Evolutionary conservation across 306 rosid genomes (phyloP), one percentile per base, ranked within the genome.

Genomic region (Ormosia emarginata): DNA sequence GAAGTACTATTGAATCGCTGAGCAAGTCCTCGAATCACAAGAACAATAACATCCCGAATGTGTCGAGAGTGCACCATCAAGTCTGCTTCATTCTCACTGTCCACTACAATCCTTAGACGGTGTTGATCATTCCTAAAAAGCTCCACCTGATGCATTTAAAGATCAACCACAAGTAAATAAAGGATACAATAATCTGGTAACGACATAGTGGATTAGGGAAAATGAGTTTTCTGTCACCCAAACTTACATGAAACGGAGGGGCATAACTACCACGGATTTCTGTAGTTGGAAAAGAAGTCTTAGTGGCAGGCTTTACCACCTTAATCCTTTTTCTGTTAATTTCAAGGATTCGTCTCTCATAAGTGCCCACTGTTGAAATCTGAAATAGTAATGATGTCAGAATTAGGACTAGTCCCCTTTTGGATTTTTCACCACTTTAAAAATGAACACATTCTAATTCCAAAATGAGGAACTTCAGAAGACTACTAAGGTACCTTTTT

Each of bases 1-100:
- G 99, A 93, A 77, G 99, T 95, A 79, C 99, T 95, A 47, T 95
- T 95, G 79, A 93, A 95, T 83, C 97, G 85, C 81, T 95, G 99
- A 85, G 99, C 99, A 70, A 93, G 75, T 78, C 99, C 99, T 75
- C 98, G 87, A 79, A 95, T 91, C 78, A 95, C 99, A 62, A 95
- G 97, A 83, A 93, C 94, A 36, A 88, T 62, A 47, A 95, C 92
- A 85, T 95, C 99, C 11, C 99, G 90, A 58, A 93, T 91, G 91
- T 95, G 98, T 73, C 97, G 87, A n/a, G 99, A 92, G 36, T 93
- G 99, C 88, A 95, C 97, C 86, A 93, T 90, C 87, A 95, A 81
- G 79, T 95, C 97, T 39, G 89, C 98, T 86, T 93, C 98, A 83
- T 87, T 93, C 71, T 95, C 97, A 40, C 93, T 74, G 87, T 95